Base-by-base conservation (phyloP, 2,329 filamentous ascomycete species). In the Aureobasidium vineae region DNA sequence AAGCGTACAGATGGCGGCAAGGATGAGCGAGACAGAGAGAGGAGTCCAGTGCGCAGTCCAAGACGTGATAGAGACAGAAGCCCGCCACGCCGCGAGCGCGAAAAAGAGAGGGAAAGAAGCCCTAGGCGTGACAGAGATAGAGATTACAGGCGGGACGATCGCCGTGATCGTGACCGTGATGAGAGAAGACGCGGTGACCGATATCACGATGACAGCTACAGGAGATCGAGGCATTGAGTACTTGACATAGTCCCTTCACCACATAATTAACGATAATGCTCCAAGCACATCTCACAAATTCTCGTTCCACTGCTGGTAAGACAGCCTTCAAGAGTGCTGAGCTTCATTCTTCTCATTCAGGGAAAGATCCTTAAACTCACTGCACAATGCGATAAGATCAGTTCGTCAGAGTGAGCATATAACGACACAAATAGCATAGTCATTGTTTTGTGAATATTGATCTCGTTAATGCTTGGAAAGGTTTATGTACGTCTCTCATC, bases 11-110 rank as follows among this genome's bases (percentile, higher is more conserved):
- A 63, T 26, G 67, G 64, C 13, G 67, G 70, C n/a, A 59, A 31
- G 38, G 54, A 43, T 19, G 53, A 67, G 26, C 66, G 68, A 28
- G 68, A 70, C 2, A 56, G 63, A 38, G 69, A 70, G 4, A 56
- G 60, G 36, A 76, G 74, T 69, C 74, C 74, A 23, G 68, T 41
- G 21, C 54, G 57, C 23, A 70, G 71, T 8, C 70, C 72, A 28
- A 70, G 72, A 36, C 57, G 67, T 13, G 67, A 69, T 16, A 57
- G 50, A 43, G 64, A 69, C 31, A 57, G 50, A 50, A 47, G 41
- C 4, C 28, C 57, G 15, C 41, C 57, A 53, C 45, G 63, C 11
- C 65, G 67, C 5, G 67, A 67, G 11, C 10, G 28, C 15, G 40
- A 65, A 21, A 23, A 53, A 10, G 65, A 65, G 5, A 31, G 56